A percentile compares a stretch with the other conserved stretches of the same genome.
These are phyloP conservation scores for Magnusiomyces magnusii DNA, from an alignment of 1,139 yeast species.

Conservation along the genomic window DNA sequence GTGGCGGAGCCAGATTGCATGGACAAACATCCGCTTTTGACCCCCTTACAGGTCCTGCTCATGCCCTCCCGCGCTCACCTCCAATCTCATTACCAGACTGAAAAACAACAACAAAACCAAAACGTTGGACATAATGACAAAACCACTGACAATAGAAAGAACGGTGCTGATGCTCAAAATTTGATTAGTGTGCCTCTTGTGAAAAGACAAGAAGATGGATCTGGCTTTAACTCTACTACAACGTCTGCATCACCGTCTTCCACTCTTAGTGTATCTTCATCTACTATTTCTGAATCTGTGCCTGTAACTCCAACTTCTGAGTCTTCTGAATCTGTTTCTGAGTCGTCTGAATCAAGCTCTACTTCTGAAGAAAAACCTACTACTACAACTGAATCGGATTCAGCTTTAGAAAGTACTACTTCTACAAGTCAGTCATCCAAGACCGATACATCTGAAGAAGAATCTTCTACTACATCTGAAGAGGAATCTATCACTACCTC, in stretches of 20 bases:
- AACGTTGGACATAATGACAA: background rate
- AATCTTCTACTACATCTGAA: background rate
- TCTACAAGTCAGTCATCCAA: background rate
- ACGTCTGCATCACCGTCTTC: background rate
- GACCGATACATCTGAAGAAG: background rate
- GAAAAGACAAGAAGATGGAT: constrained; percentile 1
- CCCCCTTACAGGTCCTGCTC: constrained; percentile 1
- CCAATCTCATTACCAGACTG: background rate
- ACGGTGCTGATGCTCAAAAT: background rate
- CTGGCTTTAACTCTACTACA: background rate
- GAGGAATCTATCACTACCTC: background rate
- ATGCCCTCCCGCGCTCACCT: constrained; percentile 1
- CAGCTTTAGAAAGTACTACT: background rate
- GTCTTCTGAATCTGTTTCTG: background rate
- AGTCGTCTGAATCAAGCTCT: background rate
- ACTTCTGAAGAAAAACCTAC: background rate
- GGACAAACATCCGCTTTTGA: background rate
- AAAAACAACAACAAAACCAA: background rate
- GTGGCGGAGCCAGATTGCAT: background rate
- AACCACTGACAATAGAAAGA: background rate
- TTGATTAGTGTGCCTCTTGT: background rate
- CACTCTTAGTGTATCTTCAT: background rate
- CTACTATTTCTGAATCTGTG: background rate
- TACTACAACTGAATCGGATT: background rate
- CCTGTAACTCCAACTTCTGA: background rate